Conservation (phyloP, 2,329 filamentous ascomycete species). For the Alternaria tenuissima region DNA sequence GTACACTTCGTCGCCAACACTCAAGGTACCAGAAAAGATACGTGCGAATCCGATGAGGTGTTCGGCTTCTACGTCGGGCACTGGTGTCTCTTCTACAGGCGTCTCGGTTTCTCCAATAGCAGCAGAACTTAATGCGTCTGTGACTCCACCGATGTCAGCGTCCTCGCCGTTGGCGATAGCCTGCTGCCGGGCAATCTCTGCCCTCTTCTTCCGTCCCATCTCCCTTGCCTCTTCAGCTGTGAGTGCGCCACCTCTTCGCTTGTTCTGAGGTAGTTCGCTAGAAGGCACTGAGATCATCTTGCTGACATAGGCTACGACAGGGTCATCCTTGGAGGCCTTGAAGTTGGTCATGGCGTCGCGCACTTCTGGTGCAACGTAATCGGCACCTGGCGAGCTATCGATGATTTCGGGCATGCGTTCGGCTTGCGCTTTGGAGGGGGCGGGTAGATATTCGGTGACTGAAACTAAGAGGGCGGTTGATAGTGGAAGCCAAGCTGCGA, state of each 20-base stretch:
- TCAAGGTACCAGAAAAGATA: conserved; percentile 89
- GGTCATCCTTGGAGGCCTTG: conserved; percentile 72
- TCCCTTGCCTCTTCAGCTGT: conserved; percentile 91
- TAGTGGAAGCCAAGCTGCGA: conserved; percentile 88
- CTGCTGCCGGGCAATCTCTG: conserved; percentile 83
- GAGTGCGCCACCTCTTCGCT: conserved; percentile 71
- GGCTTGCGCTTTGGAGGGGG: conserved; percentile 80
- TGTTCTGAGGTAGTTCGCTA: conserved; percentile 90
- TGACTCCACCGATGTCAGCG: conserved; percentile 62
- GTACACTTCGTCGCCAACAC: conserved; percentile 89
- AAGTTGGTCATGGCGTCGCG: conserved; percentile 85
- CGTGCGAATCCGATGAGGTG: conserved; percentile 94
- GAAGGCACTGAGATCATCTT: conserved; percentile 98
- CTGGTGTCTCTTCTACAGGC: conserved; percentile 40
- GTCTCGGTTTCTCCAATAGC: conserved; percentile 59
- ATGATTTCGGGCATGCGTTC: conserved; percentile 81
- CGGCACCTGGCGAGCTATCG: conserved; percentile 78
- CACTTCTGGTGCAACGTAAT: conserved; percentile 72
- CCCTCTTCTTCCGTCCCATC: conserved; percentile 84
- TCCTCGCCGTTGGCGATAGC: conserved; percentile 58
- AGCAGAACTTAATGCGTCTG: conserved; percentile 67
- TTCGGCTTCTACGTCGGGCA: conserved; percentile 75
- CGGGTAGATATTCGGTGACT: conserved; percentile 90
- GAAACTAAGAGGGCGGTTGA: conserved; percentile 94
- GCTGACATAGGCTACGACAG: conserved; percentile 93